phyloP scores from a whole-genome alignment of 2,329 filamentous ascomycete species.

The Cordyceps cicadae region DNA sequence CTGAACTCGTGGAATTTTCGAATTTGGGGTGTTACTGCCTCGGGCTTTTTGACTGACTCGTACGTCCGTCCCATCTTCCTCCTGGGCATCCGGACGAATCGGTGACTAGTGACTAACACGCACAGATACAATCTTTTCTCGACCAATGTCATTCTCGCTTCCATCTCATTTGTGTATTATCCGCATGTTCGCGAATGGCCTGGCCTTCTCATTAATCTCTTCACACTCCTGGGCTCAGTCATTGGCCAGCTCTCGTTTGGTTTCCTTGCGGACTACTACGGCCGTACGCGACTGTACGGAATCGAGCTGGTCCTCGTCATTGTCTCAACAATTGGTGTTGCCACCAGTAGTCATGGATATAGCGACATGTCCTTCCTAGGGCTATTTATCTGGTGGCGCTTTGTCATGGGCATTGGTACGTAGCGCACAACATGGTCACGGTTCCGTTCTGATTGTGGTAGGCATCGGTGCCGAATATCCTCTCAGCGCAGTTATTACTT shows the following conservation, averaged over 20 bases:
- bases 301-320: constrained; percentile 49
- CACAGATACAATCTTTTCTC: constrained; percentile 46
- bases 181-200: constrained; percentile 36
- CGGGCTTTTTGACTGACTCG: constrained; percentile 46
- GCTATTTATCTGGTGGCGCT: constrained; percentile 46
- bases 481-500: constrained; percentile 57
- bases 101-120: constrained; percentile 5
- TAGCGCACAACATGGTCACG: not conserved
- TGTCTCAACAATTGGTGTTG: constrained; percentile 48
- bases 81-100: not conserved
- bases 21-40: constrained; percentile 48
- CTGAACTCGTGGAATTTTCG: constrained; percentile 47
- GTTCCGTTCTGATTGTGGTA: constrained; percentile 15
- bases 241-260: constrained; percentile 45
- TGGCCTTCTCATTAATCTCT: constrained; percentile 42
- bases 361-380: constrained; percentile 41
- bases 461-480: constrained; percentile 63
- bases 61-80: constrained; percentile 21
- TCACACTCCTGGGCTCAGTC: constrained; percentile 44
- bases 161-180: constrained; percentile 45
- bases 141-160: constrained; percentile 46
- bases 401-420: constrained; percentile 45
- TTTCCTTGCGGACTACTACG: constrained; percentile 45
- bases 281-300: constrained; percentile 48
- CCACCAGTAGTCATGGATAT: constrained; percentile 43